A percentile compares a stretch with the other conserved stretches of the same genome.
These are phyloP conservation scores for Populus hybrid DNA, from an alignment of 441 rosid genomes.

Conservation along the genomic window DNA sequence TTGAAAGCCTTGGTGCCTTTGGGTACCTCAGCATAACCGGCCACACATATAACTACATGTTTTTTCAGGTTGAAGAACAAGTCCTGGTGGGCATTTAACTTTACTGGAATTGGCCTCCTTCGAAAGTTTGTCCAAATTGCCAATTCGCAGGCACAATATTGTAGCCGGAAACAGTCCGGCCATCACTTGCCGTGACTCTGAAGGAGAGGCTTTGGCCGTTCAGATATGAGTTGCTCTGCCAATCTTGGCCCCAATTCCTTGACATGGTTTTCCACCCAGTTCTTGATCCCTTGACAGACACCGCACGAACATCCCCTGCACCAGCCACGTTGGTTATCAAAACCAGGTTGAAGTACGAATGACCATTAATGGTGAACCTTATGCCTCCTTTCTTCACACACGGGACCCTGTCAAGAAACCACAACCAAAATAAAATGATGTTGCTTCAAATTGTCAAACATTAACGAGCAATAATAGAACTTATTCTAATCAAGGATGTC, in stretches of 20 bases:
- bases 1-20: constrained; percentile 14
- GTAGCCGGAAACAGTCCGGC: constrained; percentile 26
- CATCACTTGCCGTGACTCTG: constrained; percentile 37
- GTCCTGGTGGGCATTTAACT: not conserved
- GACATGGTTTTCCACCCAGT: constrained; percentile 43
- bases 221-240: constrained; percentile 31
- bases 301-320: constrained; percentile 40
- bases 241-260: constrained; percentile 61
- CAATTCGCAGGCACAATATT: constrained; percentile 38
- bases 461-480: not conserved
- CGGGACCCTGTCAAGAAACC: constrained; percentile 20
- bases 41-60: not conserved
- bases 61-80: not conserved
- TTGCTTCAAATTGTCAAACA: too few species aligned
- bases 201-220: constrained; percentile 46
- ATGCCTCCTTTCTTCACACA: constrained; percentile 59
- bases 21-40: constrained; percentile 9
- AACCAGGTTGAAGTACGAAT: constrained; percentile 39
- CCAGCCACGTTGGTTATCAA: constrained; percentile 55
- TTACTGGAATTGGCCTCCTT: constrained; percentile 33
- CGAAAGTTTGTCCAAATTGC: constrained; percentile 46
- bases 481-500: not conserved
- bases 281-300: constrained; percentile 33
- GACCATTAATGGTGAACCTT: constrained; percentile 47
- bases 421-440: not conserved